A percentile compares a stretch with the other conserved stretches of the same genome.
phyloP scores from a whole-genome alignment of 805 yeast species.

The Teunomyces panamensis region DNA sequence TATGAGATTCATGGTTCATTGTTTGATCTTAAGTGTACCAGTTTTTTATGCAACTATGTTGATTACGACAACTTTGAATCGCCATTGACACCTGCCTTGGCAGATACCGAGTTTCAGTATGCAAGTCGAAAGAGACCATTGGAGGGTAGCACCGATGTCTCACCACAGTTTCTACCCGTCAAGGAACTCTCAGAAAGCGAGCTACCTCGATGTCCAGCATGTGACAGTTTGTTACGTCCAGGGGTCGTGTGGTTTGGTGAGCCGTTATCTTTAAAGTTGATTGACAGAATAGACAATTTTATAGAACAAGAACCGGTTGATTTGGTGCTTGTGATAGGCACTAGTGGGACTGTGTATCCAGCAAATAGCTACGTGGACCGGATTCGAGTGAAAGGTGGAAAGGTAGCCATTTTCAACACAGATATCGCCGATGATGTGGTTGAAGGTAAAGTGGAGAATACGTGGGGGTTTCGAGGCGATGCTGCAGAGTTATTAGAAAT shows the following conservation, averaged over 20 bases:
- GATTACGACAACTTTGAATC: constrained; percentile 51
- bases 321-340: constrained; percentile 77
- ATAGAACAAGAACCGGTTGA: constrained; percentile 58
- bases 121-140: constrained; percentile 11
- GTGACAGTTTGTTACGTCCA: constrained; percentile 70
- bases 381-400: constrained; percentile 69
- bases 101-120: constrained; percentile 37
- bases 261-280: constrained; percentile 60
- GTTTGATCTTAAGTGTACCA: constrained; percentile 71
- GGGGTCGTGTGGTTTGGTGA: constrained; percentile 98
- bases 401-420: constrained; percentile 79
- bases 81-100: constrained; percentile 58
- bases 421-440: constrained; percentile 50
- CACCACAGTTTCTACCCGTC: constrained; percentile 49
- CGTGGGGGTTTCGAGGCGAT: constrained; percentile 80
- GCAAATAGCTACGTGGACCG: constrained; percentile 88
- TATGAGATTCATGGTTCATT: constrained; percentile 78
- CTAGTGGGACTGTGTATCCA: constrained; percentile 85
- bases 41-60: constrained; percentile 64
- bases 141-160: constrained; percentile 12
- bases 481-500: constrained; percentile 68
- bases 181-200: constrained; percentile 47
- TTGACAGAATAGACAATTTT: constrained; percentile 71
- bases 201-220: constrained; percentile 75
- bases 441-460: constrained; percentile 36